Percentiles rank a stretch among this genome's conserved stretches.
These are phyloP conservation scores for Moesziomyces globuligerus DNA, from an alignment of 1,284 basidiomycete genomes.

Conservation along the genomic window DNA sequence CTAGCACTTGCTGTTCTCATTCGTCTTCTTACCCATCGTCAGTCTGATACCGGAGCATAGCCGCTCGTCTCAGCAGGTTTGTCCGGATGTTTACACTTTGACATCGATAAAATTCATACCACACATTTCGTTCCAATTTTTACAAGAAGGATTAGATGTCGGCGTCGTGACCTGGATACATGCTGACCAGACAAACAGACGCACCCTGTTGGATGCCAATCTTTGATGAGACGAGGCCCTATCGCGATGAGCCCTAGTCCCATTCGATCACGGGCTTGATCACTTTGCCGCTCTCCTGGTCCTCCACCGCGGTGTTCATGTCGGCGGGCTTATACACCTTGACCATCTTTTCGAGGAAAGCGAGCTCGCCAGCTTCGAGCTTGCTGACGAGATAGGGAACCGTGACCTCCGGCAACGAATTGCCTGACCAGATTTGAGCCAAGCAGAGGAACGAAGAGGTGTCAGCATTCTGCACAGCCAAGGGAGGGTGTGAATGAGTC, in stretches of 20 bases:
- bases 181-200: no score
- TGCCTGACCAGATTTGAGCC: conserved; percentile 14
- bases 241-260: conserved; percentile 2
- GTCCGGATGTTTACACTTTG: no score
- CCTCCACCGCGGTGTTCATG: conserved; percentile 25
- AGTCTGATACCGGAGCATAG: no score
- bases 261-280: conserved; percentile 50
- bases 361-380: conserved; percentile 30
- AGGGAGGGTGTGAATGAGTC: neutral
- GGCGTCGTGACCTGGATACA: no score
- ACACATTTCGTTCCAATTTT: no score
- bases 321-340: conserved; percentile 34
- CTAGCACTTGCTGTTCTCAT: no score
- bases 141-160: no score
- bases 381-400: conserved; percentile 30
- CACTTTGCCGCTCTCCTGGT: conserved; percentile 30
- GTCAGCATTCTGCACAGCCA: neutral
- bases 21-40: no score
- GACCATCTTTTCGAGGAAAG: conserved; percentile 29
- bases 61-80: no score
- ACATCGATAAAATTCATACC: no score
- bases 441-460: neutral
- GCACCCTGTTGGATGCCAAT: no score
- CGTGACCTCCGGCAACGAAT: conserved; percentile 26
- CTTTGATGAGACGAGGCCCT: no score